phyloP scores from a whole-genome alignment of 129 eudicot species.

The Chrysanthemum makinoi region DNA sequence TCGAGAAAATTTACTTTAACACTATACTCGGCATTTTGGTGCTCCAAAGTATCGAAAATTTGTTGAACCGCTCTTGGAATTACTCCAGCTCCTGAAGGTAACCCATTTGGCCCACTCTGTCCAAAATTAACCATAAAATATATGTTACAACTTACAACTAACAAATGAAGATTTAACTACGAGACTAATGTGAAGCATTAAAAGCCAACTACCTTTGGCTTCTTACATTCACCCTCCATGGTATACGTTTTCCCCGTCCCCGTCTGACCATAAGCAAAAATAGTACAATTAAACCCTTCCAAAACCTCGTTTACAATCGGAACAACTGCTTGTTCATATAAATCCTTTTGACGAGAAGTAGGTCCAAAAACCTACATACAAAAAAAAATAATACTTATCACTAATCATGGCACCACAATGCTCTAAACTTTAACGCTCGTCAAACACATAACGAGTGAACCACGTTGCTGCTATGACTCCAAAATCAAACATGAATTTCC shows the following conservation, averaged over 20 bases:
- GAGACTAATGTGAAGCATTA: no score
- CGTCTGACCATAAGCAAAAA: conserved; percentile 96
- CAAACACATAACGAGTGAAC: no score
- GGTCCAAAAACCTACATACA: conserved; percentile 87
- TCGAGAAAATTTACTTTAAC: conserved; percentile 96
- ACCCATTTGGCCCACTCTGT: conserved; percentile 85
- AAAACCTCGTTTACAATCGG: conserved; percentile 93
- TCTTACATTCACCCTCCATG: conserved; percentile 97
- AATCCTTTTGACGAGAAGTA: conserved; percentile 71
- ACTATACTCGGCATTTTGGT: conserved; percentile 95
- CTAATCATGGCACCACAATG: not conserved
- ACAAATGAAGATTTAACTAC: not conserved
- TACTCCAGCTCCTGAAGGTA: conserved; percentile 93
- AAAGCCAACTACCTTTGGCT: conserved; percentile 59
- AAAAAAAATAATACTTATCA: not conserved
- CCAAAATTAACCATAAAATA: not conserved
- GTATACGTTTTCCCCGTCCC: conserved; percentile 97
- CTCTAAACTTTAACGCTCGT: not conserved
- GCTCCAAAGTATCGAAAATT: conserved; percentile 88
- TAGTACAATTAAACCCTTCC: conserved; percentile 94
- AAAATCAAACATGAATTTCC: no score
- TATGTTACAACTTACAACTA: not conserved
- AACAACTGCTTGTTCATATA: conserved; percentile 84
- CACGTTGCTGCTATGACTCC: no score
- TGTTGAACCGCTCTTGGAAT: conserved; percentile 92